A percentile compares a stretch with the other conserved stretches of the same genome.
Evolutionary conservation across 768 basidiomycete genomes (phyloP).

Genomic region (Collybia mongolica): DNA sequence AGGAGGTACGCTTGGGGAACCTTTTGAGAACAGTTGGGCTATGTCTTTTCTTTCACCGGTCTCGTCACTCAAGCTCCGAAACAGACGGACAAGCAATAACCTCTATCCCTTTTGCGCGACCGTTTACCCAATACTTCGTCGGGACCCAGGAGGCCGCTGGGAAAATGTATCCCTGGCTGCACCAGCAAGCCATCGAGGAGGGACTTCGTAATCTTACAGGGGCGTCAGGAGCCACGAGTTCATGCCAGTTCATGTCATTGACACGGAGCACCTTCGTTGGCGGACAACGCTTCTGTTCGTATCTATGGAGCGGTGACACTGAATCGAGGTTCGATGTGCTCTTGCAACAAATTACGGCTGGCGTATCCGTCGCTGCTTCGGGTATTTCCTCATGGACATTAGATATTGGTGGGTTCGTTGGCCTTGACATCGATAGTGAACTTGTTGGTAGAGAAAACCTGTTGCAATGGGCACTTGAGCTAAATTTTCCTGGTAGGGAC

Average conservation of each 20-base stretch:
- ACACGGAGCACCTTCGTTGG: conserved; percentile 34
- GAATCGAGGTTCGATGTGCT: conserved; percentile 31
- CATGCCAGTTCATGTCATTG: conserved; percentile 32
- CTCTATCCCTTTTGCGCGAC: conserved; percentile 28
- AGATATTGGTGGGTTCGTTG: conserved; percentile 34
- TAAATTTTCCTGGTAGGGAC: conserved; percentile 17
- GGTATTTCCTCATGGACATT: conserved; percentile 36
- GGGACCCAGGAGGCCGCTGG: conserved; percentile 33
- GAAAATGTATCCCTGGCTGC: conserved; percentile 38
- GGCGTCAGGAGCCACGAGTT: conserved; percentile 12
- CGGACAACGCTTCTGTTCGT: conserved; percentile 35
- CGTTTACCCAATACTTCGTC: conserved; percentile 34
- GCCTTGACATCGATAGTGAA: conserved; percentile 27
- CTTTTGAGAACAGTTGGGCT: conserved; percentile 30
- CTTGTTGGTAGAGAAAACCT: conserved; percentile 11
- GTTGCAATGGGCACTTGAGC: not conserved
- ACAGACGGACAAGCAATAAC: conserved; percentile 29
- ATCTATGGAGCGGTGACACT: conserved; percentile 36
- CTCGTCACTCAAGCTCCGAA: not conserved
- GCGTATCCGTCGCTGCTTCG: conserved; percentile 30
- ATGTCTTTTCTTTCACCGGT: not conserved
- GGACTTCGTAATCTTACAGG: conserved; percentile 31
- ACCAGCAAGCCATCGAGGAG: conserved; percentile 36
- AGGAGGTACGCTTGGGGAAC: conserved; percentile 34
- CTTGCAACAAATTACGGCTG: conserved; percentile 32